Base-by-base conservation (phyloP, 2,329 filamentous ascomycete genomes). In the Geosmithia morbida region DNA sequence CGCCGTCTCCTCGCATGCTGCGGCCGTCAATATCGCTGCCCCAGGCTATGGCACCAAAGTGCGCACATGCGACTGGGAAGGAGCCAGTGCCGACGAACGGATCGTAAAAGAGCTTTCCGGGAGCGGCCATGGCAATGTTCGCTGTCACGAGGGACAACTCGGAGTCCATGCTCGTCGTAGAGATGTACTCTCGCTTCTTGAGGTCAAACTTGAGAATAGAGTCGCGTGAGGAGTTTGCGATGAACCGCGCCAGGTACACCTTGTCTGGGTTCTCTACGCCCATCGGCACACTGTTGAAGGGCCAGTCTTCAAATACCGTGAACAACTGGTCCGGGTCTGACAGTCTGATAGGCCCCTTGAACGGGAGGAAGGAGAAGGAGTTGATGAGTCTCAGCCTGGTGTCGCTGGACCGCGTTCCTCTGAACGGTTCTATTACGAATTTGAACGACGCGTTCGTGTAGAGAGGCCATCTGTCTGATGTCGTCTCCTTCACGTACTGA, bases 161-260 rank as follows among this genome's bases (percentile, higher is more conserved):
- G 0, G 90, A 85, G 60, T 98, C 92, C 92, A 98, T 97, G 43
- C 86, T 92, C 0, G 92, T 98, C 0, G 90, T 97, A 54, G 85
- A 87, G 56, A 98, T 97, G 60, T 98, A 98, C 40, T 76, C 75
- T 26, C 92, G 73, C 65, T 94, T 95, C 71, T 98, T 98, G 19
- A 98, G 72, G 61, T 95, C 88, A 57, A 89, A 94, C 20, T 75
- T 83, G 37, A 76, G 69, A 30, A 86, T 72, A 5, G 82, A 70
- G 47, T 85, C 77, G 43, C 90, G 75, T 2, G 75, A 76, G 2
- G 85, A 82, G 13, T 68, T 67, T 2, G 72, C 81, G 20, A 97
- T 61, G 48, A 78, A 77, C 8, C 88, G 79, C 11, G 86, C 87
- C 22, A 97, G 74, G 58, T 83, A 83, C 20, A 87, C 66, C 16